Percentiles rank a stretch among this genome's conserved stretches.
phyloP scores from a whole-genome alignment of 306 rosid genomes.

The Potentilla sterilis region DNA sequence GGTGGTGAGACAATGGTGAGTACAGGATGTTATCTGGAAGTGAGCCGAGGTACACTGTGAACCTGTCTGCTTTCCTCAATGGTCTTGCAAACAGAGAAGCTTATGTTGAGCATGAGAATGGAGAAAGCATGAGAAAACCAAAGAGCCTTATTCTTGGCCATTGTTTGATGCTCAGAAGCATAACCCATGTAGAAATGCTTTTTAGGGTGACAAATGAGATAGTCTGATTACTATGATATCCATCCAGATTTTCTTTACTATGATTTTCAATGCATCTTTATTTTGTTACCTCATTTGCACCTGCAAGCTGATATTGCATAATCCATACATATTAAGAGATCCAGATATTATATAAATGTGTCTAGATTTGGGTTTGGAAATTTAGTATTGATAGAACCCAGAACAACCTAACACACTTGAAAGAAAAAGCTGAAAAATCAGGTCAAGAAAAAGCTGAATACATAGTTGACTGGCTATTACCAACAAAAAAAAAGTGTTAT shows the following conservation, averaged over 20 bases:
- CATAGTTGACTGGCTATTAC: not conserved
- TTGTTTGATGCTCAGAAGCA: not conserved
- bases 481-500: not conserved
- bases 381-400: no score
- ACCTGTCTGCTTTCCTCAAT: slow-evolving; percentile 1
- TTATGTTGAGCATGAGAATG: not conserved
- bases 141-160: not conserved
- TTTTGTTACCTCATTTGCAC: not conserved
- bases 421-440: not conserved
- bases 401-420: not conserved
- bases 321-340: not conserved
- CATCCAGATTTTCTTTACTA: not conserved
- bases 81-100: not conserved
- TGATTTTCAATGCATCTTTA: not conserved
- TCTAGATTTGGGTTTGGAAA: not conserved
- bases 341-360: not conserved
- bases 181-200: not conserved
- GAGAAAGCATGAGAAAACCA: not conserved
- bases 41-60: not conserved
- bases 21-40: not conserved
- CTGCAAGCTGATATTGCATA: not conserved
- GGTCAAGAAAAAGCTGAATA: not conserved
- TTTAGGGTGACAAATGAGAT: not conserved
- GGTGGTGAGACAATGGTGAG: not conserved
- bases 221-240: not conserved